Base-by-base conservation (phyloP, 2,329 filamentous ascomycete genomes). In the Thelonectria discophora region DNA sequence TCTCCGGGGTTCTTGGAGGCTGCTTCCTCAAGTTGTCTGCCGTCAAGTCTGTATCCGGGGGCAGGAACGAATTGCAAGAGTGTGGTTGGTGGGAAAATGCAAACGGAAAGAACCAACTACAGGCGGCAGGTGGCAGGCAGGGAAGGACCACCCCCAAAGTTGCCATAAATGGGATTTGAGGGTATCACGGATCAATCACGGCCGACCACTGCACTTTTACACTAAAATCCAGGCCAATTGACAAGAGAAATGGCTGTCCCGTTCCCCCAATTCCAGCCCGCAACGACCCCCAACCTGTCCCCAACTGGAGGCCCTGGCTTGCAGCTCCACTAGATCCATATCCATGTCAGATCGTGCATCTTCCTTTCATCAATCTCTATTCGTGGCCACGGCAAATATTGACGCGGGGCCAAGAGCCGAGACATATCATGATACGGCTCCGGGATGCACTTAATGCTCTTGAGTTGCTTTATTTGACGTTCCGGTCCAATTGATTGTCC, bases 61-160 rank as follows among this genome's bases (percentile, higher is more conserved):
- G 9, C 12, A 45, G 21, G 18, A 40, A 20, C n/a, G 24, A 21
- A 18, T 9, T 18, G 27, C 21, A 4, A 27, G 15, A 46, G 21
- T 37, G 15, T 39, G 42, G 42, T 55, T 49, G 53, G 53, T 55
- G 53, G 53, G 53, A 55, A 55, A 49, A 49, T 30, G n/a, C 5
- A 27, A 15, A 6, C 6, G 18, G 18, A 27, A 46, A 15, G 18
- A 27, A 46, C 5, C 21, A 30, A 46, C 18, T 12, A 10, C 21
- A 15, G 21, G 43, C 7, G 34, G 18, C 21, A 15, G 21, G 43
- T 15, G 34, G n/a, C 21, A 10, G 27, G 5, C 27, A 7, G 27
- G 27, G 45, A 30, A 47, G 42, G 42, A 46, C 42, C 42, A 46
- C 53, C 52, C 21, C 52, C 47, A 50, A 46, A 48, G 37, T 17